phyloP scores from a whole-genome alignment of 2,329 filamentous ascomycete genomes.

The Dryadomyces sulphureus region DNA sequence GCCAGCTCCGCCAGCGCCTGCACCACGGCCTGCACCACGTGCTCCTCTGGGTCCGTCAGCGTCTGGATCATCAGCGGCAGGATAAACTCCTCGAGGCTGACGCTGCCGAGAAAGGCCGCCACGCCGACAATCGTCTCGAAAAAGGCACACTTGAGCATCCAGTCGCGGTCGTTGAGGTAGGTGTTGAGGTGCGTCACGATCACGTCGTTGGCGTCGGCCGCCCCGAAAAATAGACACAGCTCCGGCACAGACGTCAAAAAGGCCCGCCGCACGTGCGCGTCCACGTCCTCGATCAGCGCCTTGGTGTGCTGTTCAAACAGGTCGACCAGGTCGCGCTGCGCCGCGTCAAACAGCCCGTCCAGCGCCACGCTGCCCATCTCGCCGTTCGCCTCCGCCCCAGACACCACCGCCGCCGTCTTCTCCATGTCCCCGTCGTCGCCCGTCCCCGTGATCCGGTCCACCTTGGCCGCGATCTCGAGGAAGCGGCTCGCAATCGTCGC shows the following conservation, averaged over 20 bases:
- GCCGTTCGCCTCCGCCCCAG: neutral
- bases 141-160: conserved; percentile 92
- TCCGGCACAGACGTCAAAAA: conserved; percentile 86
- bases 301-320: conserved; percentile 84
- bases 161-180: conserved; percentile 90
- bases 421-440: conserved; percentile 4
- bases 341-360: conserved; percentile 74
- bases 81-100: conserved; percentile 86
- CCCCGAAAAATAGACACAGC: conserved; percentile 89
- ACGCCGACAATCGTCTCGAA: conserved; percentile 93
- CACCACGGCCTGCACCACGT: conserved; percentile 80
- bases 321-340: conserved; percentile 67
- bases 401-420: conserved; percentile 24
- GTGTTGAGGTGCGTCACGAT: conserved; percentile 92
- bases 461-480: conserved; percentile 46
- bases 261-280: conserved; percentile 74
- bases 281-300: conserved; percentile 70
- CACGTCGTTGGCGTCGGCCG: conserved; percentile 86
- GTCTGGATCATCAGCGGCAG: conserved; percentile 92
- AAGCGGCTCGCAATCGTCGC: conserved; percentile 76
- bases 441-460: conserved; percentile 5
- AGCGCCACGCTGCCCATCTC: conserved; percentile 24
- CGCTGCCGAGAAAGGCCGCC: conserved; percentile 76
- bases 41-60: conserved; percentile 82
- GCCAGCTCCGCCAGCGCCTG: conserved; percentile 82